phyloP scores from a whole-genome alignment of 768 basidiomycete species.

The Cystobasidium onofrii region DNA sequence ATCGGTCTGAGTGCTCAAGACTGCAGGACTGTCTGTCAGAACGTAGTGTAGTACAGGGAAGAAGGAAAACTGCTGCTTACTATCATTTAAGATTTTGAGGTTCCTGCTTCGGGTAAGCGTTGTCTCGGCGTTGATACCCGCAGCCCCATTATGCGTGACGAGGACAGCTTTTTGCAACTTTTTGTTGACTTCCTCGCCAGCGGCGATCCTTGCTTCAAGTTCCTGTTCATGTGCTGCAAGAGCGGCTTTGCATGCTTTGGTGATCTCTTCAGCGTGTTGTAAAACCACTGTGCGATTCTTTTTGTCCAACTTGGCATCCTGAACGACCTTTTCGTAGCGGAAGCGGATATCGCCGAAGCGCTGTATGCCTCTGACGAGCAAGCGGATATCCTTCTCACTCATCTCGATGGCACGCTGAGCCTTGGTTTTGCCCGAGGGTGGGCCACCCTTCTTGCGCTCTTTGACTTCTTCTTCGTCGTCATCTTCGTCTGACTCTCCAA shows the following conservation, averaged over 20 bases:
- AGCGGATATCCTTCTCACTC: conserved; percentile 93
- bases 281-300: conserved; percentile 90
- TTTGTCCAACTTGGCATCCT: conserved; percentile 78
- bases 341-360: conserved; percentile 95
- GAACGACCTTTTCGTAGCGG: conserved; percentile 85
- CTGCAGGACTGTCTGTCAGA: not conserved
- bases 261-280: conserved; percentile 84
- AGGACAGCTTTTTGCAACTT: conserved; percentile 95
- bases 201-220: conserved; percentile 70
- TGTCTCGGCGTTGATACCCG: conserved; percentile 95
- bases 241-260: conserved; percentile 71
- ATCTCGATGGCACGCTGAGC: conserved; percentile 92
- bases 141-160: conserved; percentile 76
- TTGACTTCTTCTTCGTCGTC: conserved; percentile 50
- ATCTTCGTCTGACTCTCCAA: conserved; percentile 56
- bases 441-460: conserved; percentile 42
- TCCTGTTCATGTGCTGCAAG: conserved; percentile 60
- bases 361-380: conserved; percentile 85
- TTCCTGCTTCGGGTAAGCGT: conserved; percentile 81
- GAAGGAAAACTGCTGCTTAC: conserved; percentile 23
- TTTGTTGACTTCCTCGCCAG: conserved; percentile 80
- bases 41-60: not conserved
- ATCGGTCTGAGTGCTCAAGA: conserved; percentile 44
- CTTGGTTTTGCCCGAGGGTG: conserved; percentile 74
- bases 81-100: conserved; percentile 74